Percentiles rank a stretch among this genome's conserved stretches.
Evolutionary conservation across 23 red algal genomes (phyloP).

Genomic region (Gracilaria domingensis): DNA sequence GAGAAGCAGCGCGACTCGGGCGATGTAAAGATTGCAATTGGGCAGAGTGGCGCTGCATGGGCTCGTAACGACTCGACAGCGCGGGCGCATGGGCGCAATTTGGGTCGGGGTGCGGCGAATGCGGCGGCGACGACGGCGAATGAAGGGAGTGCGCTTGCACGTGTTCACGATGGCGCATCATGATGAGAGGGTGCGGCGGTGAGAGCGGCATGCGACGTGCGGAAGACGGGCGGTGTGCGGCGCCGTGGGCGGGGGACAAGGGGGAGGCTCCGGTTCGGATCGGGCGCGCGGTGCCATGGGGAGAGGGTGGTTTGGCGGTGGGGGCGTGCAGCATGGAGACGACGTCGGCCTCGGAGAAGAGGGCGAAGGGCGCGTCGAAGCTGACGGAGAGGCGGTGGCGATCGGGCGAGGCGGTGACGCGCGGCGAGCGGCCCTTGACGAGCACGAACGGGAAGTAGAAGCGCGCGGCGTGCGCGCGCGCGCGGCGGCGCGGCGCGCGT

Average conservation of each 20-base stretch:
- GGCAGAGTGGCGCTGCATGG: no score
- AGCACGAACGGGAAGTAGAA: constrained; percentile 61
- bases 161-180: constrained; percentile 13
- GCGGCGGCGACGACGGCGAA: neutral
- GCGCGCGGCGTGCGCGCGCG: neutral
- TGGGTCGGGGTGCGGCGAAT: neutral
- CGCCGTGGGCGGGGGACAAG: no score
- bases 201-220: neutral
- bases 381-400: neutral
- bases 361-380: constrained; percentile 1
- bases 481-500: neutral
- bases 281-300: no score
- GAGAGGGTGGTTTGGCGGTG: neutral
- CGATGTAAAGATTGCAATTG: no score
- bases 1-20: no score
- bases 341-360: constrained; percentile 66
- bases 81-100: no score
- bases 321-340: constrained; percentile 25
- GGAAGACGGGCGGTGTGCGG: no score
- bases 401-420: constrained; percentile 25
- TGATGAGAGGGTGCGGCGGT: neutral
- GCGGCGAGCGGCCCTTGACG: neutral
- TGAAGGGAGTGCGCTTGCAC: neutral
- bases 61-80: no score
- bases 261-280: no score